Evolutionary conservation across 148 eudicot species (phyloP), one percentile per base, ranked within the genome.

Genomic region (Simmondsia chinensis): DNA sequence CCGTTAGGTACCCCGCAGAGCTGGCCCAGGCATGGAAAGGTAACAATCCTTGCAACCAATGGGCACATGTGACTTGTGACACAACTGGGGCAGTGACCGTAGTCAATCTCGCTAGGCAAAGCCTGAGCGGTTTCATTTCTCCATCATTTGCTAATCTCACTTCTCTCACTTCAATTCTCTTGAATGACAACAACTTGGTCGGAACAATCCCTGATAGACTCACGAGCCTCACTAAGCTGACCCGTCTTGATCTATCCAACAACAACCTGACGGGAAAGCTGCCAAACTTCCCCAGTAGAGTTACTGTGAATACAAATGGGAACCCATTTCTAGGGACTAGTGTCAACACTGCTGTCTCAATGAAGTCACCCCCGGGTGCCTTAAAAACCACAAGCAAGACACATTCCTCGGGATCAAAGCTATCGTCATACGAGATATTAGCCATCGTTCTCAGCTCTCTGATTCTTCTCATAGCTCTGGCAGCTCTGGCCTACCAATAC

Each of bases 41-140:
- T 4, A 71, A 61, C 32, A 27, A 71, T 51, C 57, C 71, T 30
- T 71, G 76, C 15, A 26, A 51, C 2, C 55, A 41, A 13, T 71
- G 76, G 76, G 52, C 18, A 42, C 55, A 65, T 56, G 52, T 71
- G 3, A 65, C 64, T 31, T 71, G 76, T 61, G 64, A 65, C 13
- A 13, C 55, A 9, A 20, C 9, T 22, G 47, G 56, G 1, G 47
- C 46, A 17, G 64, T 71, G 7, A 48, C 25, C 7, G 64, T 57
- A 11, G 20, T 71, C 2, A 71, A 71, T 24, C 48, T 71, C 19
- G 71, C 60, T 7, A 61, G 48, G 36, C 34, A 45, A 21, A 64
- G 61, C 9, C 56, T 54, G 59, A 38, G 6, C n/a, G 76, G 76
- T 3, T 29, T 47, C 0, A 71, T 71, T 25, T 71, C 76, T 2